Evolutionary conservation across 176 grass and related monocot species (phyloP), one percentile per base, ranked within the genome.

Genomic region (Musa schizocarpa): DNA sequence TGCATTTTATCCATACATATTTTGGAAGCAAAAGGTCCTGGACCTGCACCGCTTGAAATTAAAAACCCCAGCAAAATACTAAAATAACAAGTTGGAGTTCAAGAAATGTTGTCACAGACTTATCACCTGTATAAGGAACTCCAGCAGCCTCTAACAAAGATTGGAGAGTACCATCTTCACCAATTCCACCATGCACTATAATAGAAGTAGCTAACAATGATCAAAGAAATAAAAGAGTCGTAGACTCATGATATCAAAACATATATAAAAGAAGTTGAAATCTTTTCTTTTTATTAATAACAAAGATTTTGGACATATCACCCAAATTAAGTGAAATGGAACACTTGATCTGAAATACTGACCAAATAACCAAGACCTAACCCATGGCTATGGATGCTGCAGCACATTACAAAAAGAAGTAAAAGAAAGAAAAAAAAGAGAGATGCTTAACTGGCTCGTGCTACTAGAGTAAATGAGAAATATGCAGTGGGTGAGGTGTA

Each of bases 161-260:
- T 76, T 97, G 93, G 56, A 97, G 89, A 13, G 90, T 97, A 64
- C 93, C 93, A 87, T 97, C 93, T 80, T 97, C 93, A 65, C 93
- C 93, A 75, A 97, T 92, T 67, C 93, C 93, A 88, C 93, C 93
- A 89, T 97, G 93, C 75, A 97, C 93, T 97, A 74, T 81, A 82
- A 54, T 74, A 61, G 74, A 11, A 83, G 77, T 8, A 81, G 43
- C 34, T 50, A 68, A 12, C 1, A 83, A 84, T 14, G 9, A 65
- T 52, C 27, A 64, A 50, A 14, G 11, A 65, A 2, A 23, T 8
- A 53, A 51, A 50, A 13, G 3, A 5, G 4, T 43, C 6, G 34
- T 6, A 43, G 34, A 43, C 34, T 43, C 3, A 43, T 43, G 34
- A 6, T 43, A 43, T 43, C 0, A 43, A 43, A 43, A 43, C 34